Percentiles rank a stretch among this genome's conserved stretches.
Evolutionary conservation across 768 basidiomycete species (phyloP).

Genomic region (Lyophyllum shimeji): DNA sequence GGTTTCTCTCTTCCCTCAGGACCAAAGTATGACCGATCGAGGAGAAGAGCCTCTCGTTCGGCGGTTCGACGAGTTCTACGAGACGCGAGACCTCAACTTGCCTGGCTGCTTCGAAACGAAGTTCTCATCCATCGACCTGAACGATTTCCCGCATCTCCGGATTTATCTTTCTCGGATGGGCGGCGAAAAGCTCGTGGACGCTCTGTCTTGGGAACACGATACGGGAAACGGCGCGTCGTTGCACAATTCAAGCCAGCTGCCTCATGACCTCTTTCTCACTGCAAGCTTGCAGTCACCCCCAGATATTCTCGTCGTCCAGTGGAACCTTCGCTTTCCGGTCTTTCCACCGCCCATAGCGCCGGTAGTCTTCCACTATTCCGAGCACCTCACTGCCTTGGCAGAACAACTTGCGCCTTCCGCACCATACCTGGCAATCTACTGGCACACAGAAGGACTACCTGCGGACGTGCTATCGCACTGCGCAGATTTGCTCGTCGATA

Average conservation of each 20-base stretch:
- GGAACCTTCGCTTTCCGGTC: conserved; percentile 49
- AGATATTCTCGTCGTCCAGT: conserved; percentile 52
- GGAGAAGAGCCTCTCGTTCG: neutral
- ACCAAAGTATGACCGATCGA: conserved; percentile 19
- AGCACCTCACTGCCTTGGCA: conserved; percentile 40
- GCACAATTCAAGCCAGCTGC: neutral
- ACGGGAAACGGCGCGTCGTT: neutral
- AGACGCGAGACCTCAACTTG: conserved; percentile 19
- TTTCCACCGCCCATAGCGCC: conserved; percentile 26
- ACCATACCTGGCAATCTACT: conserved; percentile 53
- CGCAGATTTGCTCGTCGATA: conserved; percentile 47
- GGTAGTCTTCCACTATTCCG: conserved; percentile 41
- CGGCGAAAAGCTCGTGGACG: conserved; percentile 20
- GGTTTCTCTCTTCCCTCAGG: conserved; percentile 20
- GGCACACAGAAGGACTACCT: conserved; percentile 55
- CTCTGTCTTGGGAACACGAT: neutral
- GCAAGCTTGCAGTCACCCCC: conserved; percentile 7
- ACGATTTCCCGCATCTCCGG: conserved; percentile 11
- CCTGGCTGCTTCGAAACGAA: conserved; percentile 24
- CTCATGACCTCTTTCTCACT: neutral
- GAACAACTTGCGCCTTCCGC: conserved; percentile 30
- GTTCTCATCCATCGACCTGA: conserved; percentile 18
- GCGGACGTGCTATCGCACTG: conserved; percentile 43
- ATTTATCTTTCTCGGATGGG: neutral
- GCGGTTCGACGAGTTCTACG: conserved; percentile 17